These are phyloP conservation scores for Lactarius deliciosus DNA, from an alignment of 768 basidiomycete species.

Conservation along the genomic window DNA sequence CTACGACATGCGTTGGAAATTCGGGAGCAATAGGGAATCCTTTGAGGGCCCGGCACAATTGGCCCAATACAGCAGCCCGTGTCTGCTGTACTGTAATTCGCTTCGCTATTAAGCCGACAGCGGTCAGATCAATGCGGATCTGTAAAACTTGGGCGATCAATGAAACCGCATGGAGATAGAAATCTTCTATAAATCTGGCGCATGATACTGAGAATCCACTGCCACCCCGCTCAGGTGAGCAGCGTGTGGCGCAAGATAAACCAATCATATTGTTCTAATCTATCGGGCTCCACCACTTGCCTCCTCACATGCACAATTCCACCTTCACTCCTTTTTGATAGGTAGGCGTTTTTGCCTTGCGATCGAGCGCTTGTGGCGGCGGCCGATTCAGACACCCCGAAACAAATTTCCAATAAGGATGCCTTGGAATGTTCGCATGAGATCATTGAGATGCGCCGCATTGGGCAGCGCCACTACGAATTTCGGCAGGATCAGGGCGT, in stretches of 20 bases:
- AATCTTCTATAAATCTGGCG: not conserved
- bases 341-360: not conserved
- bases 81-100: not conserved
- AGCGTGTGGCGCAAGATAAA: not conserved
- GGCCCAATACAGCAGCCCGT: not conserved
- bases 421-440: not conserved
- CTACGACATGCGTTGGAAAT: not conserved
- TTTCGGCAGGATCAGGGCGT: not conserved
- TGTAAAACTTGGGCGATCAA: not conserved
- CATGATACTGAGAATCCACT: not conserved
- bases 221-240: not conserved
- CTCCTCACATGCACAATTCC: not conserved
- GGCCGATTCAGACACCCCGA: not conserved
- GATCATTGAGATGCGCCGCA: not conserved
- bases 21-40: not conserved
- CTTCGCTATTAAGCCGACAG: not conserved
- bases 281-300: not conserved
- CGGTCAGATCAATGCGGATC: not conserved
- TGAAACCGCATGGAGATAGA: not conserved
- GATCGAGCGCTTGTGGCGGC: not conserved
- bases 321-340: not conserved
- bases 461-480: not conserved
- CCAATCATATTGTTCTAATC: not conserved
- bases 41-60: not conserved
- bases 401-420: not conserved